Base-by-base conservation (phyloP, 2,329 filamentous ascomycete species). In the Rhexocercosporidium sp. region DNA sequence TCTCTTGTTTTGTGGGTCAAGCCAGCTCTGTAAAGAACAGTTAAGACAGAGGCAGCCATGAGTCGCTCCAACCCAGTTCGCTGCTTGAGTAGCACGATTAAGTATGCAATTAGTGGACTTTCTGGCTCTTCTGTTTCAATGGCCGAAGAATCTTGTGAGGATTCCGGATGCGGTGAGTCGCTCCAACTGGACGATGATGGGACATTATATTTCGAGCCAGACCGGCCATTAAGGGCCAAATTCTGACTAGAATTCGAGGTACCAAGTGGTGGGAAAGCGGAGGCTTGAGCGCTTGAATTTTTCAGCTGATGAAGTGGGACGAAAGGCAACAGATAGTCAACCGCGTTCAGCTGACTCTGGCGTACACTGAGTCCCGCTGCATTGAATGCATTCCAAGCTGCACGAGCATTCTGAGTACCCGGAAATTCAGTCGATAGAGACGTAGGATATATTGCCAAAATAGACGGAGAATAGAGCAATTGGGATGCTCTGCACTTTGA, bases 401-500 rank as follows among this genome's bases (percentile, higher is more conserved):
- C 80, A 61, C 80, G 82, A 37, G 83, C 79, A 65, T 84, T 81
- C 62, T 83, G 83, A 1, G 77, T 79, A 7, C 82, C 80, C 0
- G 84, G 79, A 62, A 87, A 85, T 51, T 86, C 85, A 46, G 85
- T 79, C 6, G 78, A 66, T 31, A 77, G 75, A 75, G 76, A 71
- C 51, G 84, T 83, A 2, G 90, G 90, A 68, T 93, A 92, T 12
- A 92, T 86, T 22, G 90, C 87, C 65, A 92, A 80, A 47, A 94
- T 87, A 0, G 88, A 85, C 1, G 90, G 90, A 0, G 91, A 90
- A 67, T 86, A 90, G 51, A 91, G 79, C 59, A 92, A 85, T 73
- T 92, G 87, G 70, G 90, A 90, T 11, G 92, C 90, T 64, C 93
- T 88, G 78, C 90, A 92, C 72, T 90, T 90, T 0, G 95, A 97